Evolutionary conservation across 768 basidiomycete species (phyloP).

Genomic region (Pleurotus pulmonarius): DNA sequence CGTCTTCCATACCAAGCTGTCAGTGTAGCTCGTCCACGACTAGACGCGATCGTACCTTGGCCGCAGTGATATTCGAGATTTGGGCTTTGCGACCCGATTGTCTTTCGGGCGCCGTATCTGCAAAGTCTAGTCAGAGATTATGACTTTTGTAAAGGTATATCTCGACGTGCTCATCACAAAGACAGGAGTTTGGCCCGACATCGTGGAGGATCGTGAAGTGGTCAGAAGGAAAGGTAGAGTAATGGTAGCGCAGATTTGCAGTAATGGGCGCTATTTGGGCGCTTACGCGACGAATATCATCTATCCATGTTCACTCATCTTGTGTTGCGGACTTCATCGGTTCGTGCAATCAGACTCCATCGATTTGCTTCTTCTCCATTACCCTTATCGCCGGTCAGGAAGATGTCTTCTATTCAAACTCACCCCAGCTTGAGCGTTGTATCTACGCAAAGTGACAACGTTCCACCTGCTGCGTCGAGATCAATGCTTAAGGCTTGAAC

Average conservation of each 20-base stretch:
- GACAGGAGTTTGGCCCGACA: slow-evolving; percentile 70
- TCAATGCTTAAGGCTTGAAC: neutral
- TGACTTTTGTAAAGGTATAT: neutral
- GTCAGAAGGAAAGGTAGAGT: too few species aligned
- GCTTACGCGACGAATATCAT: neutral
- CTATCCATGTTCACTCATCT: neutral
- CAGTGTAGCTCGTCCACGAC: neutral
- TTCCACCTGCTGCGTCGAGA: neutral
- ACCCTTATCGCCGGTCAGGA: neutral
- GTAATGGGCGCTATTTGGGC: neutral
- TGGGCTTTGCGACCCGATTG: slow-evolving; percentile 95
- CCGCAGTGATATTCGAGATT: slow-evolving; percentile 94
- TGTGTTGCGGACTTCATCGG: slow-evolving; percentile 8
- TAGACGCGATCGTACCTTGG: slow-evolving; percentile 62
- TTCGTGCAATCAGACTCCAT: neutral
- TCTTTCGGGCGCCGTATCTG: slow-evolving; percentile 92
- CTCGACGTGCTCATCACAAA: slow-evolving; percentile 72
- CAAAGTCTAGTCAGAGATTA: slow-evolving; percentile 9
- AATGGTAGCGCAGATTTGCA: neutral
- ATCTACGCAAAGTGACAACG: neutral
- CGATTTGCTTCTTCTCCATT: neutral
- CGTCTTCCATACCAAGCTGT: slow-evolving; percentile 46
- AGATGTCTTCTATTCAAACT: slow-evolving; percentile 1
- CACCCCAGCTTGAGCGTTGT: slow-evolving; percentile 3
- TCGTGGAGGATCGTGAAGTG: slow-evolving; percentile 18